A percentile compares a stretch with the other conserved stretches of the same genome.
phyloP scores from a whole-genome alignment of 257 asterid species.

The Solanum neorickii region DNA sequence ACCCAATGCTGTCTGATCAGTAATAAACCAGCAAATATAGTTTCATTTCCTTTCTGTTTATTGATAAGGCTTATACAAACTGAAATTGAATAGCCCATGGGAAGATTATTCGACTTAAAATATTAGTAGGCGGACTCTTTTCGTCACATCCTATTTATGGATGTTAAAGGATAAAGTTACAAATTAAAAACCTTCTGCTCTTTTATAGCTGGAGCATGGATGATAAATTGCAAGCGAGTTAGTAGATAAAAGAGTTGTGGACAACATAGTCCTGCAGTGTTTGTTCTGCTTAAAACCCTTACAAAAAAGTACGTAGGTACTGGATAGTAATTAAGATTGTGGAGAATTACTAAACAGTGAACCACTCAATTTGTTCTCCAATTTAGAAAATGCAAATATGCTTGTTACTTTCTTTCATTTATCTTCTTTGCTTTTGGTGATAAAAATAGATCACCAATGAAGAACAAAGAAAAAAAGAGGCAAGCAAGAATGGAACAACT shows the following conservation, averaged over 20 bases:
- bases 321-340: not conserved
- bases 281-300: not conserved
- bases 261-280: not conserved
- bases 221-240: not conserved
- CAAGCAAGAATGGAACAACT: not conserved
- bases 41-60: not conserved
- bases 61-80: not conserved
- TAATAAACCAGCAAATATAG: constrained; percentile 15
- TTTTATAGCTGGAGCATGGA: not conserved
- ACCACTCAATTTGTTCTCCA: not conserved
- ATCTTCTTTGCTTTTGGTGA: not conserved
- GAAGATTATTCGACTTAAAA: not conserved
- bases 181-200: not conserved
- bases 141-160: not conserved
- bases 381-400: not conserved
- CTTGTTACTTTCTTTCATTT: not conserved
- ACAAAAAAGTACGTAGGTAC: not conserved
- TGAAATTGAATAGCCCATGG: not conserved
- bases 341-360: not conserved
- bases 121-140: not conserved
- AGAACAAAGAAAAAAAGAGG: not conserved
- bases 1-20: constrained; percentile 50
- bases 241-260: not conserved
- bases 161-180: not conserved
- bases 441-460: not conserved